Evolutionary conservation across 306 rosid species (phyloP), one percentile per base, ranked within the genome.

Genomic region (Vicia sativa): DNA sequence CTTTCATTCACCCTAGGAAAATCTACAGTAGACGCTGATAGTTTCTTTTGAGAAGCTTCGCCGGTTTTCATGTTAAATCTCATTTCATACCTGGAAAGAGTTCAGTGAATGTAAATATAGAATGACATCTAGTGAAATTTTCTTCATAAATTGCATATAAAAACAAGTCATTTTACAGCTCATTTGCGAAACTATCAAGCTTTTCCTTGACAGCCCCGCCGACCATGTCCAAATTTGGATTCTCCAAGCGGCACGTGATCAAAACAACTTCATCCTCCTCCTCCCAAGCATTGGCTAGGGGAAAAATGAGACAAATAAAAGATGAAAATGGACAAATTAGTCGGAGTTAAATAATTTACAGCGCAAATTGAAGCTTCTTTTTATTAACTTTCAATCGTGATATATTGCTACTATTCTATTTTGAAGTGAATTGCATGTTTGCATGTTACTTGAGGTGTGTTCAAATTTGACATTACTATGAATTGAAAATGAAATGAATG

Each of bases 241-340:
- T 88, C 84, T 87, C 66, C 39, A 88, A 55, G 54, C 96, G 98
- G 80, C 97, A 87, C 2, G 98, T 88, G 79, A 90, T 86, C 74
- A 93, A 55, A 82, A 93, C 96, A 77, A 93, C 83, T 73, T 88
- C 98, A n/a, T 93, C 96, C 59, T 65, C 98, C 65, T 93, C 98
- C 90, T 93, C 98, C 98, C 98, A 93, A 38, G 97, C 98, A 81
- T 93, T 93, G 70, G 96, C 97, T 93, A 72, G 26, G 11, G 19
- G 60, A 26, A 8, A 25, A 28, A 23, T 0, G 10, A 31, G 71
- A 35, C 59, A 72, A 42, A 18, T 13, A 65, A 70, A 78, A 75
- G 26, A 61, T 78, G 66, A 72, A 65, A 39, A 75, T 31, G 11
- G 29, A 71, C 44, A 67, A 28, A 43, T 39, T 49, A 41, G 45